Percentiles rank a stretch among this genome's conserved stretches.
These are phyloP conservation scores for Francoa sonchifolia DNA, from an alignment of 441 rosid species.

Conservation along the genomic window DNA sequence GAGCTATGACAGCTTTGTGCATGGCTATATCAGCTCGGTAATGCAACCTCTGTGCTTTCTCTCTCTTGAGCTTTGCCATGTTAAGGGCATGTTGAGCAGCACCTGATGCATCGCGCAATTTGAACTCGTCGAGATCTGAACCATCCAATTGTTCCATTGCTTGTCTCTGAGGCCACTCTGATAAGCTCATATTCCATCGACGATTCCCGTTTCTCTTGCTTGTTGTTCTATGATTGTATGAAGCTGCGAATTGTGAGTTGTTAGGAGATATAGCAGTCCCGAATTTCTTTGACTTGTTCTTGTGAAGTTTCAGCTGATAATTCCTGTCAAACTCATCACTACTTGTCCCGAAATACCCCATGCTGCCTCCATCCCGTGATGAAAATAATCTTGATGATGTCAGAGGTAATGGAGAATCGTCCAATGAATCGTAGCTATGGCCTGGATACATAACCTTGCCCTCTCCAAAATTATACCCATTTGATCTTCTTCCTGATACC, in stretches of 20 bases:
- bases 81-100: slow-evolving; percentile 55
- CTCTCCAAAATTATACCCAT: slow-evolving; percentile 57
- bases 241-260: slow-evolving; percentile 18
- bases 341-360: slow-evolving; percentile 29
- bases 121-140: slow-evolving; percentile 49
- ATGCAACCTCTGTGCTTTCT: slow-evolving; percentile 64
- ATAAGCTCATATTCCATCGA: slow-evolving; percentile 33
- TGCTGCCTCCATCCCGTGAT: slow-evolving; percentile 29
- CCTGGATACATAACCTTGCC: slow-evolving; percentile 43
- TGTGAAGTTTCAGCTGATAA: slow-evolving; percentile 33
- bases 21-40: slow-evolving; percentile 73
- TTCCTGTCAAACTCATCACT: slow-evolving; percentile 39
- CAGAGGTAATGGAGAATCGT: slow-evolving; percentile 41
- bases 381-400: slow-evolving; percentile 47
- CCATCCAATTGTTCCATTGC: slow-evolving; percentile 30
- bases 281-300: slow-evolving; percentile 36
- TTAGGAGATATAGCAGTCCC: slow-evolving; percentile 22
- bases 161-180: slow-evolving; percentile 27
- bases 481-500: slow-evolving; percentile 58
- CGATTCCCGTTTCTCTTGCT: slow-evolving; percentile 35
- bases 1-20: slow-evolving; percentile 80
- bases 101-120: slow-evolving; percentile 54
- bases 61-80: slow-evolving; percentile 70
- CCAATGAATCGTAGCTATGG: slow-evolving; percentile 39
- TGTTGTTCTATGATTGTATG: slow-evolving; percentile 23